These are phyloP conservation scores for Phytophthora kernoviae DNA, from an alignment of 352 stramenopile genomes.

Conservation along the genomic window DNA sequence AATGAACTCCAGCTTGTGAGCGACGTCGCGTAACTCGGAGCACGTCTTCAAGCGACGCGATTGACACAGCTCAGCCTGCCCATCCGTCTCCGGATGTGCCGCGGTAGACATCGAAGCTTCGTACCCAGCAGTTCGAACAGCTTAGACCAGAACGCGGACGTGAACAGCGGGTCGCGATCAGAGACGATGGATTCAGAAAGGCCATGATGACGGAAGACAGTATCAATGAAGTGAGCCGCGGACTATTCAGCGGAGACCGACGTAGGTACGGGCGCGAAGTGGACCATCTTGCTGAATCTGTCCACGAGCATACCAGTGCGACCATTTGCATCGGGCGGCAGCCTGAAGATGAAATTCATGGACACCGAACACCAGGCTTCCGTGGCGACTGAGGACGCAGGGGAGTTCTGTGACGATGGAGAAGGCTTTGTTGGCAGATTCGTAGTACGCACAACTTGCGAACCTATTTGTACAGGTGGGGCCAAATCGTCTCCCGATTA, in stretches of 20 bases:
- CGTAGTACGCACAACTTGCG: constrained; percentile 18
- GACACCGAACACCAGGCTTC: constrained; percentile 10
- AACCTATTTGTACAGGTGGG: constrained; percentile 18
- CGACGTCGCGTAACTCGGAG: constrained; percentile 13
- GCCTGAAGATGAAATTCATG: constrained; percentile 25
- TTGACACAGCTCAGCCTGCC: constrained; percentile 34
- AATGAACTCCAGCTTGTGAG: constrained; percentile 14
- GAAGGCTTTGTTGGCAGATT: constrained; percentile 20
- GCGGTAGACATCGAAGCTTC: constrained; percentile 20
- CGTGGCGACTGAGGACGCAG: constrained; percentile 6
- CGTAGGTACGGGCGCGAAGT: constrained; percentile 3
- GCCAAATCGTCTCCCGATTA: constrained; percentile 20
- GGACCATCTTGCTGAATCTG: constrained; percentile 30
- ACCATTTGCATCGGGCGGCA: neutral
- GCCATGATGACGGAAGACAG: constrained; percentile 11
- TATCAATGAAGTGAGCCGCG: constrained; percentile 8
- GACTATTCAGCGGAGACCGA: constrained; percentile 10
- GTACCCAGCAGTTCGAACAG: constrained; percentile 19
- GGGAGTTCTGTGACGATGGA: neutral
- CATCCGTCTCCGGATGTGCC: constrained; percentile 29
- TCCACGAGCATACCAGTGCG: constrained; percentile 28
- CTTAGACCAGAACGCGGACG: constrained; percentile 6
- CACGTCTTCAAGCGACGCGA: constrained; percentile 25
- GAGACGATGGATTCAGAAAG: constrained; percentile 5
- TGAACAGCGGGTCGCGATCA: constrained; percentile 5